Base-by-base conservation (phyloP, 371 early-diverging fungal genomes). In the Apophysomyces trapeziformis region DNA sequence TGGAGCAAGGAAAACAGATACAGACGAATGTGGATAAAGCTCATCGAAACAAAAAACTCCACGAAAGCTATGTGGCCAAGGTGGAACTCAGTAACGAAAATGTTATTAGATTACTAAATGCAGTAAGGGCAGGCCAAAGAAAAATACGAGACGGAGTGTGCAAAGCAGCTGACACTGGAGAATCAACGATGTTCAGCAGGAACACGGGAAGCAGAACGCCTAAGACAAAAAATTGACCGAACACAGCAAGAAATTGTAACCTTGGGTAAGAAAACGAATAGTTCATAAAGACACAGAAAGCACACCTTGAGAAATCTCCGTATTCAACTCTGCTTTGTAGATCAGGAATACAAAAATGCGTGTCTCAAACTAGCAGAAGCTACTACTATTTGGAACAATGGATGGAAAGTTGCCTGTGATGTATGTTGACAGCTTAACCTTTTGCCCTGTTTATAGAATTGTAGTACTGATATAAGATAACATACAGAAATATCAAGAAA, bases 331-430 rank as follows among this genome's bases (percentile, higher is more conserved):
- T 21, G 46, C 61, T 59, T 46, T 38, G 5, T 68, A 75, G 94
- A 94, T 41, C 67, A 80, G 36, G 94, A 94, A n/a, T 93, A 94
- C 70, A 69, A 84, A 64, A 80, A 80, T 57, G 87, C 86, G 2
- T 85, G 90, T 36, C 79, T 82, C 0, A 88, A 89, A 57, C 68
- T 89, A 13, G 77, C 79, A 12, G 91, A 93, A 54, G 85, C 90
- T 38, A 90, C 89, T n/a, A 71, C 76, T 9, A 78, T 77, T 16
- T 94, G 94, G 94, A 84, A 89, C 58, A 69, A 75, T 12, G 90
- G 91, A 39, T 89, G 90, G 85, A 79, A 82, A 26, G 61, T 73
- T 18, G 88, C 90, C 0, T 92, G 94, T 65, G 86, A 84, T 70
- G 92, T 92, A 81, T 61, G 85, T 71, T 8, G 11, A 7, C 1